phyloP scores from a whole-genome alignment of 768 basidiomycete species.

The Pulveroboletus sp. region DNA sequence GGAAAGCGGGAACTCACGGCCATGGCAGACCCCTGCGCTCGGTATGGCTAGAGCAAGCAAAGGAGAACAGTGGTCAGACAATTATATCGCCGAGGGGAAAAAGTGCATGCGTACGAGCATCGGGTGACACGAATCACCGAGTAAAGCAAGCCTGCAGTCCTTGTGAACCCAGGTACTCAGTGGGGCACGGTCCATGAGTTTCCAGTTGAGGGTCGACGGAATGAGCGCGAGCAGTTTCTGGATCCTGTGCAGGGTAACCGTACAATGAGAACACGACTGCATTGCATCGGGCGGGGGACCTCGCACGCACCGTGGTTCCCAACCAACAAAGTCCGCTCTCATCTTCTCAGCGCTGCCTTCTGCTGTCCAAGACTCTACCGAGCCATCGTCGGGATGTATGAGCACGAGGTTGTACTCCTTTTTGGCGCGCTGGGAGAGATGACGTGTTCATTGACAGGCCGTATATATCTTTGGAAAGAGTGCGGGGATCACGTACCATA shows the following conservation, averaged over 20 bases:
- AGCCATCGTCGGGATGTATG: constrained; percentile 35
- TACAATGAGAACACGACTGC: constrained; percentile 2
- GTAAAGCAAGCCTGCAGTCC: constrained; percentile 38
- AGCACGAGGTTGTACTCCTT: constrained; percentile 45
- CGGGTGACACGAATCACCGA: constrained; percentile 56
- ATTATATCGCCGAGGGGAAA: not conserved
- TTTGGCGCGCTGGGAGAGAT: constrained; percentile 26
- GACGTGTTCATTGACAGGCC: not conserved
- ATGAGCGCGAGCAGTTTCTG: constrained; percentile 44
- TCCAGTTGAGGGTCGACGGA: constrained; percentile 43
- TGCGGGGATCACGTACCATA: constrained; percentile 31
- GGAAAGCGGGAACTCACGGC: constrained; percentile 32
- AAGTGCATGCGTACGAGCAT: constrained; percentile 37
- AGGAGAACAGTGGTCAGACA: not conserved
- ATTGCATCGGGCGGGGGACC: not conserved
- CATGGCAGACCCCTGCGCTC: constrained; percentile 53
- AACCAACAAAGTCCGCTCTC: constrained; percentile 41
- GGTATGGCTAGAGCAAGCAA: constrained; percentile 37
- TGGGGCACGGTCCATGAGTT: constrained; percentile 45
- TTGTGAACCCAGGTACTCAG: constrained; percentile 46
- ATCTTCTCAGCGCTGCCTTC: constrained; percentile 43
- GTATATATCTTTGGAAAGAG: not conserved
- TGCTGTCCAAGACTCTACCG: constrained; percentile 42
- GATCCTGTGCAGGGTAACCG: constrained; percentile 26
- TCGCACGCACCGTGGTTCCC: constrained; percentile 43